A percentile compares a stretch with the other conserved stretches of the same genome.
Evolutionary conservation across 106 monocot genomes (phyloP).

Genomic region (Dendrobium chrysotoxum): DNA sequence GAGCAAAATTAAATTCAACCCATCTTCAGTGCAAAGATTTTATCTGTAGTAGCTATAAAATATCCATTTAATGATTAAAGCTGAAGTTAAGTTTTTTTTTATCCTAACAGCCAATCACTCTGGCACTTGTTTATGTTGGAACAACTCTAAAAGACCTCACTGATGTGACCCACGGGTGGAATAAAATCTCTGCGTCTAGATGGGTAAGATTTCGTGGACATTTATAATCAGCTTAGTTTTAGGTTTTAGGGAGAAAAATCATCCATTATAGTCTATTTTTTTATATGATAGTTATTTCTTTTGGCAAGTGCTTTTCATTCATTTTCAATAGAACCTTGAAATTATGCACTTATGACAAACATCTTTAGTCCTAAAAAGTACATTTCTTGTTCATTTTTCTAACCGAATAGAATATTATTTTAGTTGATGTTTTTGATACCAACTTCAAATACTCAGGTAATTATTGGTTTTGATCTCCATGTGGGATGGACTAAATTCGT

Average conservation of each 20-base stretch:
- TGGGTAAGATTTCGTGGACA: constrained; percentile 38
- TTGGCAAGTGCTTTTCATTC: not conserved
- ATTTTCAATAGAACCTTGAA: not conserved
- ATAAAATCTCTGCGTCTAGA: constrained; percentile 76
- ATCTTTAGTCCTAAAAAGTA: not conserved
- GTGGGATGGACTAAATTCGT: not conserved
- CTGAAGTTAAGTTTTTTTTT: not conserved
- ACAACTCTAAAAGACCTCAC: constrained; percentile 95
- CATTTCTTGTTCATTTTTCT: not conserved
- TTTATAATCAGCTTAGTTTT: not conserved
- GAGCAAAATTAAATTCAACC: not conserved
- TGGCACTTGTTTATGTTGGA: constrained; percentile 85
- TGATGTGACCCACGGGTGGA: constrained; percentile 98
- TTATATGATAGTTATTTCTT: not conserved
- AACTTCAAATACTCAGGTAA: not conserved
- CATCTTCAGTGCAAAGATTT: not conserved
- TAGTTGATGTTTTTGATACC: not conserved
- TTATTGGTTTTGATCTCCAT: not conserved
- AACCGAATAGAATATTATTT: not conserved
- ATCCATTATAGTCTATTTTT: not conserved
- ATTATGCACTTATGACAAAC: not conserved
- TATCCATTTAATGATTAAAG: not conserved
- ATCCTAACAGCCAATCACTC: constrained; percentile 68
- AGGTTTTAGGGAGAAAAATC: not conserved
- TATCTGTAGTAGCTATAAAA: not conserved